These are phyloP conservation scores for Geotrichum reessii DNA, from an alignment of 1,139 yeast genomes.

Conservation along the genomic window DNA sequence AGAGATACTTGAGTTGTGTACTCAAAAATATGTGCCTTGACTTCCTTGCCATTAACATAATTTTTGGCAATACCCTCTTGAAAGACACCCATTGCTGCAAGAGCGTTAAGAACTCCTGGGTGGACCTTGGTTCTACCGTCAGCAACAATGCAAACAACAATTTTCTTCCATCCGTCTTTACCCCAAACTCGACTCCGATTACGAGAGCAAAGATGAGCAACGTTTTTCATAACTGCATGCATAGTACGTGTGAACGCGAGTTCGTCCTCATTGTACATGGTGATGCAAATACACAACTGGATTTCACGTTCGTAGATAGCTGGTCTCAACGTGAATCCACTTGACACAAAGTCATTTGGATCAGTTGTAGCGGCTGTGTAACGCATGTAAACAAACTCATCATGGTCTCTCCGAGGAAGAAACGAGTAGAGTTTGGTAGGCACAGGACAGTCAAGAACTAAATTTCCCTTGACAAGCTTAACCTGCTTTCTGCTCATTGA, in stretches of 20 bases:
- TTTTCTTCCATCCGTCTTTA: conserved; percentile 89
- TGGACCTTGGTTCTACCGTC: conserved; percentile 89
- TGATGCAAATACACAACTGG: conserved; percentile 81
- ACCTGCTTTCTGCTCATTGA: conserved; percentile 59
- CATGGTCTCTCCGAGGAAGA: conserved; percentile 75
- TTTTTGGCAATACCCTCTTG: conserved; percentile 96
- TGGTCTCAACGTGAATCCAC: conserved; percentile 81
- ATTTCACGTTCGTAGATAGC: conserved; percentile 82
- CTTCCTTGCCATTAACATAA: conserved; percentile 82
- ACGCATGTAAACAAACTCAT: conserved; percentile 93
- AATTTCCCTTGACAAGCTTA: conserved; percentile 64
- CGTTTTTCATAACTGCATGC: conserved; percentile 88
- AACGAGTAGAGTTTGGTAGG: conserved; percentile 80
- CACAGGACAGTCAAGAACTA: conserved; percentile 86
- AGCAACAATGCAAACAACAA: conserved; percentile 81
- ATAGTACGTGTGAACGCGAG: conserved; percentile 80
- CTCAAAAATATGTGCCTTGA: conserved; percentile 88
- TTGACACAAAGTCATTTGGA: conserved; percentile 70
- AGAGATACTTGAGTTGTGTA: conserved; percentile 86
- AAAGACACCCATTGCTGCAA: conserved; percentile 91
- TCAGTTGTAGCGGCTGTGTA: conserved; percentile 90
- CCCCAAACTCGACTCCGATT: conserved; percentile 87
- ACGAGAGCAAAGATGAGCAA: conserved; percentile 82
- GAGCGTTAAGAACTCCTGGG: conserved; percentile 73
- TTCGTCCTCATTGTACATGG: conserved; percentile 96